phyloP scores from a whole-genome alignment of 768 basidiomycete species.

The Myochromella boudieri region DNA sequence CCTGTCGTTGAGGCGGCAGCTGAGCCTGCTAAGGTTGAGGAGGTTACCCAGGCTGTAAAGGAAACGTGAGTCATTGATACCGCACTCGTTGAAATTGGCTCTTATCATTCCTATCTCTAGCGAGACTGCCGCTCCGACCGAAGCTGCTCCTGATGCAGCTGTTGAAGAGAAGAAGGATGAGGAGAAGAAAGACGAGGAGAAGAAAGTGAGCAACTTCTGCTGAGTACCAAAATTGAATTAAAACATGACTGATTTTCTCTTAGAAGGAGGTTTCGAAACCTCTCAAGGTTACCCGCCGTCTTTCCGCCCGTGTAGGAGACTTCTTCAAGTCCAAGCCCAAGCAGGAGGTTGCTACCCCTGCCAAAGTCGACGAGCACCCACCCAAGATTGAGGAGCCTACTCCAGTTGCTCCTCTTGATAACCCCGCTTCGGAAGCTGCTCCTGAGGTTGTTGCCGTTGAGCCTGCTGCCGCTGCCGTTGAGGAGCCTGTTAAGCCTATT shows the following conservation, averaged over 20 bases:
- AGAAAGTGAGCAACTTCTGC: conserved; percentile 43
- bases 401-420: conserved; percentile 82
- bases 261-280: conserved; percentile 45
- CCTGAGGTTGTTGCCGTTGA: conserved; percentile 31
- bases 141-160: conserved; percentile 35
- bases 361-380: conserved; percentile 88
- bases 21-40: conserved; percentile 44
- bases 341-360: conserved; percentile 59
- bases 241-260: background rate
- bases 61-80: conserved; percentile 57
- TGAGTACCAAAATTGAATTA: background rate
- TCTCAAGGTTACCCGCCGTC: conserved; percentile 73
- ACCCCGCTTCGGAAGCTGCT: conserved; percentile 58
- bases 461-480: conserved; percentile 27
- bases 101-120: conserved; percentile 20
- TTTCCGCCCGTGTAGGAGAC: conserved; percentile 80
- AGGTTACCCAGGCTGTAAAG: conserved; percentile 61
- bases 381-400: conserved; percentile 84
- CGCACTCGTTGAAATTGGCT: background rate
- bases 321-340: conserved; percentile 81
- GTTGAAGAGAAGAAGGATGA: conserved; percentile 38
- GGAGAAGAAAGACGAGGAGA: conserved; percentile 55
- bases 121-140: conserved; percentile 41
- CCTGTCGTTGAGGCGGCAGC: conserved; percentile 32
- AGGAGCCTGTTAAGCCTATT: conserved; percentile 33